A percentile compares a stretch with the other conserved stretches of the same genome.
Conservation (phyloP, 1,139 yeast genomes). For the Pichia sp. region DNA sequence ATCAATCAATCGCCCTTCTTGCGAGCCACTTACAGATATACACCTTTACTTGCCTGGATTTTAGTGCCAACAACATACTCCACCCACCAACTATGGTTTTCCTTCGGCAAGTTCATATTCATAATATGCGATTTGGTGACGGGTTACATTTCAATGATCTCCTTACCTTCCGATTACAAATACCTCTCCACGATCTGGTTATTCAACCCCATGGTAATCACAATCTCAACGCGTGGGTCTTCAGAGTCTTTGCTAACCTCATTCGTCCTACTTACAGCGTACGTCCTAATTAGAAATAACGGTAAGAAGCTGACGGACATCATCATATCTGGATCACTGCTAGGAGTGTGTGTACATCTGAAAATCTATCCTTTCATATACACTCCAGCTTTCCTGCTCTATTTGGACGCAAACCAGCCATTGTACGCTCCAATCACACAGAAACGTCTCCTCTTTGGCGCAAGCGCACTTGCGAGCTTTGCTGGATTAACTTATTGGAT, state of each 20-base stretch:
- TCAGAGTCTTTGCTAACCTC: slow-evolving; percentile 88
- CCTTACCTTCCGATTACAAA: slow-evolving; percentile 37
- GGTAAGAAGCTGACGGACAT: slow-evolving; percentile 29
- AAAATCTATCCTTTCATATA: slow-evolving; percentile 90
- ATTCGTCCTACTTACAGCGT: slow-evolving; percentile 60
- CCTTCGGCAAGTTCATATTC: slow-evolving; percentile 77
- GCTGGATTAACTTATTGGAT: slow-evolving; percentile 46
- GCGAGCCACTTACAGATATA: slow-evolving; percentile 87
- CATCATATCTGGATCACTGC: slow-evolving; percentile 54
- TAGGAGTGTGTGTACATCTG: slow-evolving; percentile 83
- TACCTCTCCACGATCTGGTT: slow-evolving; percentile 62
- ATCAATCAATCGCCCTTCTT: slow-evolving; percentile 66
- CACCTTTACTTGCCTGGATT: slow-evolving; percentile 85
- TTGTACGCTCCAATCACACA: slow-evolving; percentile 39
- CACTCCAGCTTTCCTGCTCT: slow-evolving; percentile 50
- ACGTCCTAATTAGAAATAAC: slow-evolving; percentile 31
- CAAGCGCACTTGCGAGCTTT: slow-evolving; percentile 43
- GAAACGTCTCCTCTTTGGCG: slow-evolving; percentile 44
- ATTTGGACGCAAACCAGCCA: slow-evolving; percentile 31
- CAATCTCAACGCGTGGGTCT: slow-evolving; percentile 90
- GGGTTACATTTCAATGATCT: slow-evolving; percentile 45
- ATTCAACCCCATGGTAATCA: slow-evolving; percentile 90
- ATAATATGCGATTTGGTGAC: slow-evolving; percentile 76
- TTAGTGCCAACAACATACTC: slow-evolving; percentile 55
- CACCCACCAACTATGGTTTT: slow-evolving; percentile 40